Evolutionary conservation across 495 filamentous ascomycete species (phyloP).

Genomic region (Alectoria sarmentosa): DNA sequence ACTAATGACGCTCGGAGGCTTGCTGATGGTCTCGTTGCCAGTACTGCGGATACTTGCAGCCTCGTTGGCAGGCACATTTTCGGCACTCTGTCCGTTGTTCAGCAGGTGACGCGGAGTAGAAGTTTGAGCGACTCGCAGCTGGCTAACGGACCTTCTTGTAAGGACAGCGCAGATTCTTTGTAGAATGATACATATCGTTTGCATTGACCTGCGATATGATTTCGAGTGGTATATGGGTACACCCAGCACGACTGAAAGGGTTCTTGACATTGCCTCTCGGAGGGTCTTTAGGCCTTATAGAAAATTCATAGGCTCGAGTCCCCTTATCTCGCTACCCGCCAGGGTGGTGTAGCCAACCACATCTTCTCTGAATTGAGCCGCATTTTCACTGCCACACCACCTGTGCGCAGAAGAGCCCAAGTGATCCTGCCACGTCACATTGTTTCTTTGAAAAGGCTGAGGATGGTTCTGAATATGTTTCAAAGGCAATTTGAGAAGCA

Average conservation of each 20-base stretch:
- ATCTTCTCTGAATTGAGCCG: neutral
- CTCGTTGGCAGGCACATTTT: neutral
- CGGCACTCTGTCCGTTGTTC: neutral
- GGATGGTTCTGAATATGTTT: neutral
- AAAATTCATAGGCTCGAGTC: neutral
- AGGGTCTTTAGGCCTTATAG: neutral
- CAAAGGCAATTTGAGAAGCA: neutral
- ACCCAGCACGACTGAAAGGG: neutral
- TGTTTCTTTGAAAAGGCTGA: neutral
- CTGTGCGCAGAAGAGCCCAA: neutral
- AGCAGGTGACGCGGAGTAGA: neutral
- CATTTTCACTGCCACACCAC: neutral
- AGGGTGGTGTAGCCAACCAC: neutral
- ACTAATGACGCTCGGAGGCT: neutral
- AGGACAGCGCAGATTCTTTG: neutral
- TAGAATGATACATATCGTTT: neutral
- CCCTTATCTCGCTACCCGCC: neutral
- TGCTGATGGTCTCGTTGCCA: neutral
- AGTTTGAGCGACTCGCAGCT: neutral
- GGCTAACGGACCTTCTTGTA: neutral
- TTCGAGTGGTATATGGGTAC: neutral
- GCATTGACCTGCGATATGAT: neutral
- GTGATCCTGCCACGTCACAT: neutral
- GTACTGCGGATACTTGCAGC: neutral
- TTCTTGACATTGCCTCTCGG: neutral